Percentiles rank a stretch among this genome's conserved stretches.
phyloP scores from a whole-genome alignment of 1,284 basidiomycete genomes.

The Phlebopus sp. region DNA sequence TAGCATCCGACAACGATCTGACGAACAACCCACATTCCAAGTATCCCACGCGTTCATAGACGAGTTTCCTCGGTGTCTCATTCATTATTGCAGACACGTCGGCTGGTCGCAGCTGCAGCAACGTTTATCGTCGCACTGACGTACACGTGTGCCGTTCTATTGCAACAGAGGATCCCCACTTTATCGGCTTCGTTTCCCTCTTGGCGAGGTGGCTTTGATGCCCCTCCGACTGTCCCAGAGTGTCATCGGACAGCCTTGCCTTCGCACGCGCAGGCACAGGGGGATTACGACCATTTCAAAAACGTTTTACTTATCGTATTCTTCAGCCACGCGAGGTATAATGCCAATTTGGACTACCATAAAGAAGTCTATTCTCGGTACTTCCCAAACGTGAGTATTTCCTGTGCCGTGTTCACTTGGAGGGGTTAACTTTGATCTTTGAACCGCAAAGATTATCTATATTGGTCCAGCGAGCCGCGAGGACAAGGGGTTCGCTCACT shows the following conservation, averaged over 20 bases:
- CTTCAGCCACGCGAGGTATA: conserved; percentile 49
- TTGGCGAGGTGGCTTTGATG: background rate
- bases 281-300: conserved; percentile 38
- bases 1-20: background rate
- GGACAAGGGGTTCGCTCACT: conserved; percentile 46
- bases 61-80: background rate
- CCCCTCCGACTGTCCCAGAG: conserved; percentile 9
- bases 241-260: conserved; percentile 4
- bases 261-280: conserved; percentile 9
- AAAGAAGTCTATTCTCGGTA: conserved; percentile 45
- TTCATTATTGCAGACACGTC: conserved; percentile 6
- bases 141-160: conserved; percentile 7
- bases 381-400: conserved; percentile 46
- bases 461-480: conserved; percentile 48
- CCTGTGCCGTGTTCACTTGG: background rate
- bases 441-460: conserved; percentile 40
- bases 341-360: conserved; percentile 45
- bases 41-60: conserved; percentile 9
- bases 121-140: conserved; percentile 11
- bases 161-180: background rate
- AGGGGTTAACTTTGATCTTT: background rate
- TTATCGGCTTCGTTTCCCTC: conserved; percentile 4
- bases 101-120: conserved; percentile 5
- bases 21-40: conserved; percentile 7
- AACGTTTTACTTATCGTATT: conserved; percentile 46